A percentile compares a stretch with the other conserved stretches of the same genome.
These are phyloP conservation scores for Volvox africanus DNA, from an alignment of 139 green algal genomes.

Conservation along the genomic window DNA sequence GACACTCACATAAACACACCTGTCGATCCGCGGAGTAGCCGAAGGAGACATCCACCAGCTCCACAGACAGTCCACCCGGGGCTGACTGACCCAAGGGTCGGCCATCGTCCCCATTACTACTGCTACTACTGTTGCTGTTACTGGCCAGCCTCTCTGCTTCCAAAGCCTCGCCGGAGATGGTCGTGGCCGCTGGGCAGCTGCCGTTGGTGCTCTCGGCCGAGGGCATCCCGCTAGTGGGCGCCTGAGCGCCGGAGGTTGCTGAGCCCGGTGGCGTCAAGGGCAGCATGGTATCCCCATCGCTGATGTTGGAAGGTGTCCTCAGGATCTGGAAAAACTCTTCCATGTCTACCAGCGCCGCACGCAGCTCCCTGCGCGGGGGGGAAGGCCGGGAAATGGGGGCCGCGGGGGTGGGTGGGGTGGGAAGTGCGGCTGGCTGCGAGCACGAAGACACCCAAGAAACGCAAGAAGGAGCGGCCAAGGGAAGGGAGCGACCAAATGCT, in stretches of 20 bases:
- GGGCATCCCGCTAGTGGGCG: not conserved
- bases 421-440: not conserved
- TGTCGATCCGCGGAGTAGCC: constrained; percentile 70
- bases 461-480: too few relatives aligned
- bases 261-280: not conserved
- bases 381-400: constrained; percentile 20
- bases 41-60: constrained; percentile 81
- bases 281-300: constrained; percentile 66
- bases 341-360: constrained; percentile 94
- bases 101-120: not conserved
- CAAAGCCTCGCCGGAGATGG: too few relatives aligned
- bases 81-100: constrained; percentile 1
- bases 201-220: not conserved
- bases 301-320: constrained; percentile 67
- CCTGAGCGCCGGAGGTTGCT: not conserved
- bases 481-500: too few relatives aligned
- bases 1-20: constrained; percentile 44
- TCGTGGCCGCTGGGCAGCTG: not conserved
- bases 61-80: constrained; percentile 60
- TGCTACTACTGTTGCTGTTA: constrained; percentile 33
- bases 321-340: constrained; percentile 94
- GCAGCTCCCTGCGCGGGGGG: constrained; percentile 85
- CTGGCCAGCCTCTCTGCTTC: not conserved
- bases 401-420: not conserved
- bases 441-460: too few relatives aligned